Conservation (phyloP, 2,329 filamentous ascomycete genomes). For the Xylariales sp. region DNA sequence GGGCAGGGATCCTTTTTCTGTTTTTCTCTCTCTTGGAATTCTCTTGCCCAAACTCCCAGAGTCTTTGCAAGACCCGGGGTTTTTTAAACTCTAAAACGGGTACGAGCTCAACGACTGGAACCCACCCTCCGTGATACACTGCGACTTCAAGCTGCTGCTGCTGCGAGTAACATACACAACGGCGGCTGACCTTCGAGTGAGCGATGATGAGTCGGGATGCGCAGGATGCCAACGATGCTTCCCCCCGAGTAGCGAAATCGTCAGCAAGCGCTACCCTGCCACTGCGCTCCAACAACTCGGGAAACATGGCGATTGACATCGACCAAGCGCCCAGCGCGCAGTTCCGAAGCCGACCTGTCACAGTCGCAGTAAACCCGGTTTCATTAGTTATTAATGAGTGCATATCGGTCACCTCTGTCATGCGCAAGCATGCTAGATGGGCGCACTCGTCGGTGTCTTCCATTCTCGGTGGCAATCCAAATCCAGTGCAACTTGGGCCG, state of each 20-base stretch:
- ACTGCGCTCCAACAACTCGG: conserved; percentile 17
- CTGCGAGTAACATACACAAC: not conserved
- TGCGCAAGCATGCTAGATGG: conserved; percentile 96
- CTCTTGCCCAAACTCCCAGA: no score
- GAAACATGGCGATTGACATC: conserved; percentile 11
- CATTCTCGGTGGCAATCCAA: conserved; percentile 77
- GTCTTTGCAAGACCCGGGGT: no score
- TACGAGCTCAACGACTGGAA: no score
- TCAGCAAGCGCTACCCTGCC: conserved; percentile 18
- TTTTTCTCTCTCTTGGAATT: no score
- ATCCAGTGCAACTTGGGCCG: conserved; percentile 49
- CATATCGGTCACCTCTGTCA: conserved; percentile 95
- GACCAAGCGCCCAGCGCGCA: conserved; percentile 41
- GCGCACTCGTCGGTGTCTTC: conserved; percentile 94
- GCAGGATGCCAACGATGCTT: conserved; percentile 20
- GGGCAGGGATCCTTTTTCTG: no score
- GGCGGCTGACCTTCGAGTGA: conserved; percentile 13
- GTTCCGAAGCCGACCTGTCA: conserved; percentile 58
- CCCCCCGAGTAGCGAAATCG: conserved; percentile 19
- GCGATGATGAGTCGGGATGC: conserved; percentile 33
- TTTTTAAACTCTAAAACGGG: no score
- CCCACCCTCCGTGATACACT: no score
- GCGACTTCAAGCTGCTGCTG: no score
- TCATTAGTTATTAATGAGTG: conserved; percentile 97
- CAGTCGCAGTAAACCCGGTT: conserved; percentile 84